These are phyloP conservation scores for Chrysanthemum seticuspe DNA, from an alignment of 129 eudicot genomes.

Conservation along the genomic window DNA sequence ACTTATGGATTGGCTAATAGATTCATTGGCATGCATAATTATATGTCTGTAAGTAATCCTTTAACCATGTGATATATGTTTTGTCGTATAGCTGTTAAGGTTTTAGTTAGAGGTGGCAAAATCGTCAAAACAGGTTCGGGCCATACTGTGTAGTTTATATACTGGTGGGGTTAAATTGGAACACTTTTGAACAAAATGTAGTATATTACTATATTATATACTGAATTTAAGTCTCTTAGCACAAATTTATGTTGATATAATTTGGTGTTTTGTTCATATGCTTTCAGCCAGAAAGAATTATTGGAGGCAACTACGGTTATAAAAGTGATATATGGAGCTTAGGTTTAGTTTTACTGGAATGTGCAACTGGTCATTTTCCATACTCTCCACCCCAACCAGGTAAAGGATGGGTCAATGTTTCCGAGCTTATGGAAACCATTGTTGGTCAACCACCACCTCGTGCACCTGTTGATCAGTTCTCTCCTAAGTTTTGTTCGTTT, in stretches of 20 bases:
- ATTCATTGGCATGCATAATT: slow-evolving; percentile 82
- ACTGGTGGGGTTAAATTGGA: too few relatives aligned
- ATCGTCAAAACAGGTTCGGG: too few relatives aligned
- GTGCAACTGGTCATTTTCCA: slow-evolving; percentile 84
- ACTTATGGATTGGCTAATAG: slow-evolving; percentile 91
- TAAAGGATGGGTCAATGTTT: slow-evolving; percentile 67
- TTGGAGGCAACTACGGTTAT: slow-evolving; percentile 59
- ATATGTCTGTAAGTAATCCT: slow-evolving; percentile 85
- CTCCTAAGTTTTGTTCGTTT: slow-evolving; percentile 93
- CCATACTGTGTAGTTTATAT: too few relatives aligned
- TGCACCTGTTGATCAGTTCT: slow-evolving; percentile 67
- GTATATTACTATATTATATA: not conserved
- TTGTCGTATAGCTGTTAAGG: not conserved
- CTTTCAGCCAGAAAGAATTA: slow-evolving; percentile 88
- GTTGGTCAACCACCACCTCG: slow-evolving; percentile 76
- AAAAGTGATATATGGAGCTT: slow-evolving; percentile 97
- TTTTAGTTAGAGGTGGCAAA: too few relatives aligned
- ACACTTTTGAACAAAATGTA: too few relatives aligned
- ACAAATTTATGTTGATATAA: not conserved
- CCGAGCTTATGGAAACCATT: slow-evolving; percentile 83
- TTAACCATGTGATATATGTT: not conserved
- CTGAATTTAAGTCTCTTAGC: not conserved
- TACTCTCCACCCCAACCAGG: slow-evolving; percentile 77
- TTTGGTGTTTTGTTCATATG: slow-evolving; percentile 9
- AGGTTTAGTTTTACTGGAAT: slow-evolving; percentile 89